phyloP scores from a whole-genome alignment of 1,284 basidiomycete genomes.

The Inonotus obliquus region DNA sequence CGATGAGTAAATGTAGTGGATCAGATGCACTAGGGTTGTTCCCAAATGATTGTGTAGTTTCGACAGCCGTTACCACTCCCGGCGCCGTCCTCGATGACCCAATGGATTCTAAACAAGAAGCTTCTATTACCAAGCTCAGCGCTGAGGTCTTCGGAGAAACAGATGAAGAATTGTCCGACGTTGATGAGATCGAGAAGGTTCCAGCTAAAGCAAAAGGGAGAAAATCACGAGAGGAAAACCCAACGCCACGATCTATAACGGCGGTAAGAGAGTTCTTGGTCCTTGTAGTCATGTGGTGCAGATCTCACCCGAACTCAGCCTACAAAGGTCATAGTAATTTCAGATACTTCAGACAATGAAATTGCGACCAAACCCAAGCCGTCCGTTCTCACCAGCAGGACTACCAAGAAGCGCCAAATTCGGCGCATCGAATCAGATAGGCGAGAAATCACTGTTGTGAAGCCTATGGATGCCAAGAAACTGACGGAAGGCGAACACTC shows the following conservation, averaged over 20 bases:
- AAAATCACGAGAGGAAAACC: background rate
- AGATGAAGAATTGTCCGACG: conserved; percentile 27
- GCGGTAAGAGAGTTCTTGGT: background rate
- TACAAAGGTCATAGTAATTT: background rate
- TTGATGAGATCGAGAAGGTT: conserved; percentile 24
- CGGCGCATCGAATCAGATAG: background rate
- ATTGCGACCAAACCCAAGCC: background rate
- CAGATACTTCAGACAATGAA: background rate
- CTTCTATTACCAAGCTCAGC: background rate
- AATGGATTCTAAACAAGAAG: background rate
- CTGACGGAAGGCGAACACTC: background rate
- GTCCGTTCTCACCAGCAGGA: background rate
- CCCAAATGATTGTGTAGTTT: background rate
- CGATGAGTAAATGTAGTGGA: background rate
- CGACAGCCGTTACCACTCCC: background rate
- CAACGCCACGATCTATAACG: background rate
- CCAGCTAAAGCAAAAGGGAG: background rate
- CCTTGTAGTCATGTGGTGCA: background rate
- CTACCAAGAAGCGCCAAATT: background rate
- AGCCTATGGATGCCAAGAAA: background rate
- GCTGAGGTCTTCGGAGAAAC: conserved; percentile 14
- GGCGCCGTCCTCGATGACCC: background rate
- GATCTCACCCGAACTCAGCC: background rate
- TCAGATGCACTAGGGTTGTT: background rate
- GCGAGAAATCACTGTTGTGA: background rate